Percentiles rank a stretch among this genome's conserved stretches.
These are phyloP conservation scores for Trichoderma sp. DNA, from an alignment of 2,329 filamentous ascomycete species.

Conservation along the genomic window DNA sequence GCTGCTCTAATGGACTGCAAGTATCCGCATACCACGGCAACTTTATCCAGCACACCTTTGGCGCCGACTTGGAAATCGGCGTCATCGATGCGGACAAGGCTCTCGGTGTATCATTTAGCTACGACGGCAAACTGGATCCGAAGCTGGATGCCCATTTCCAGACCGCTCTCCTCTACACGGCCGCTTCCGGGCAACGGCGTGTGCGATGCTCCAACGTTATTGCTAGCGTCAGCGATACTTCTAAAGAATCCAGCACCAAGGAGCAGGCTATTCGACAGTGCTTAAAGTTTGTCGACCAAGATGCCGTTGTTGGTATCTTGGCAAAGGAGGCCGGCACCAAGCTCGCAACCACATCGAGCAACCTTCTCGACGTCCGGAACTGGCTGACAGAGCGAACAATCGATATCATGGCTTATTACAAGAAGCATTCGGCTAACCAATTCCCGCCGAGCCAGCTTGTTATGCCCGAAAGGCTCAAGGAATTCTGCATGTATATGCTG, in stretches of 20 bases:
- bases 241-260: conserved; percentile 39
- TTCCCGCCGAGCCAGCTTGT: conserved; percentile 92
- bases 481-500: conserved; percentile 95
- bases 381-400: conserved; percentile 87
- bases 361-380: conserved; percentile 80
- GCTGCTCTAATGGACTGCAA: conserved; percentile 94
- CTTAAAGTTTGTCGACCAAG: conserved; percentile 94
- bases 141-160: conserved; percentile 98
- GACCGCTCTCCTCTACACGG: conserved; percentile 90
- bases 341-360: conserved; percentile 65
- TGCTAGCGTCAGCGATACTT: conserved; percentile 77
- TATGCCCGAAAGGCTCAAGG: conserved; percentile 91
- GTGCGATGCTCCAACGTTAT: conserved; percentile 93
- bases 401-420: conserved; percentile 86
- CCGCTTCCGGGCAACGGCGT: conserved; percentile 80
- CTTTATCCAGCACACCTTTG: conserved; percentile 93
- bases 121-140: conserved; percentile 95
- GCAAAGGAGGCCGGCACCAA: conserved; percentile 93
- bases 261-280: conserved; percentile 67
- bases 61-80: conserved; percentile 91
- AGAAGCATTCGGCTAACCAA: conserved; percentile 83
- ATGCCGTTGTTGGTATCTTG: conserved; percentile 83
- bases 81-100: conserved; percentile 92
- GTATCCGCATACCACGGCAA: conserved; percentile 93
- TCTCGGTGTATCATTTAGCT: conserved; percentile 84